Base-by-base conservation (phyloP, 2,329 filamentous ascomycete species). In the Leptographium flavum region DNA sequence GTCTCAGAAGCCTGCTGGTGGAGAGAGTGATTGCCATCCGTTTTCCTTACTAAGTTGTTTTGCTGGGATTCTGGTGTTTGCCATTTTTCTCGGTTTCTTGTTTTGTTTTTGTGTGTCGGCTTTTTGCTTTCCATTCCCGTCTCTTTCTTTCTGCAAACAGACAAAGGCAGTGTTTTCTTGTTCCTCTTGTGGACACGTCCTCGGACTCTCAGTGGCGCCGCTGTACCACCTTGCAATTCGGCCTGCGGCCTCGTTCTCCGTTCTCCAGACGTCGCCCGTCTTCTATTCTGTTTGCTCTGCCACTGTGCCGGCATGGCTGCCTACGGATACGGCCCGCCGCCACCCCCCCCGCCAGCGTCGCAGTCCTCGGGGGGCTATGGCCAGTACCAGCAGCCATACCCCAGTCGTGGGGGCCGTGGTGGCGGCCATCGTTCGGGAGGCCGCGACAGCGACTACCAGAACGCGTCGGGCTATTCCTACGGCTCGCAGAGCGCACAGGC, bases 241-340 rank as follows among this genome's bases (percentile, higher is more conserved):
- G 23, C n/a, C 28, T 27, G 37, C 37, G 14, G 11, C 23, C 15
- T 37, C 21, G 21, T 5, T 23, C 22, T 6, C 5, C 4, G 6
- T 7, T 37, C 14, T 37, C 33, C 21, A n/a, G n/a, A n/a, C n/a
- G n/a, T 36, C 6, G 15, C 17, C 33, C 17, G 19, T 36, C 17
- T 21, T 36, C 21, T 11, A 7, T 19, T 36, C 7, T 21, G 21
- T 37, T 6, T 23, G 21, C 35, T 23, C 15, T 21, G 17, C 19
- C 33, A 17, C 8, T 28, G 27, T 28, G 31, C 2, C 42, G 28
- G 9, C 42, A 73, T 73, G 70, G 63, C 70, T 21, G 58, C 60
- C 28, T 74, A 74, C 61, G 68, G 66, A 44, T 74, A 74, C 62
- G 70, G 65, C n/a, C 70, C 69, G 21, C 69, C 70, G 45, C 70